These are phyloP conservation scores for Sinapis alba DNA, from an alignment of 441 rosid genomes.

Conservation along the genomic window DNA sequence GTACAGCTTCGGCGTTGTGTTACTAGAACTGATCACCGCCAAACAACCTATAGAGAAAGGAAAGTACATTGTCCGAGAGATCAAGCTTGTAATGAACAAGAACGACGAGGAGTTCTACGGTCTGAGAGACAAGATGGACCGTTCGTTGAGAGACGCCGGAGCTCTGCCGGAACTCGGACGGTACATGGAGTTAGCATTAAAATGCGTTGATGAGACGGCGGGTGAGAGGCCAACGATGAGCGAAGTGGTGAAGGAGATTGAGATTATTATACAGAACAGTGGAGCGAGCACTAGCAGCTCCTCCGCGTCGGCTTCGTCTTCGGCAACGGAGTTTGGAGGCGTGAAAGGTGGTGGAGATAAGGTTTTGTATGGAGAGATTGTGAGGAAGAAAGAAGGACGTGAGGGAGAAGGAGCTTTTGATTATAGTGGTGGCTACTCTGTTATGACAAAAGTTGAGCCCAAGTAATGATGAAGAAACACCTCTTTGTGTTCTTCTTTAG, in stretches of 20 bases:
- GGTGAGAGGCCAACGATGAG: conserved; percentile 91
- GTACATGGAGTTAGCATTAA: conserved; percentile 77
- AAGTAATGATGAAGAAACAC: conserved; percentile 29
- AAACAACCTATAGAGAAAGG: conserved; percentile 93
- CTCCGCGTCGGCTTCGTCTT: conserved; percentile 80
- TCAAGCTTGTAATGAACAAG: conserved; percentile 52
- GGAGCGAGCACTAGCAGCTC: conserved; percentile 75
- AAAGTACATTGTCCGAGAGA: conserved; percentile 84
- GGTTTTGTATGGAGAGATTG: conserved; percentile 56
- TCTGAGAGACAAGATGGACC: conserved; percentile 72
- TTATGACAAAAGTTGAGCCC: conserved; percentile 67
- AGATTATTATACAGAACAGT: conserved; percentile 72
- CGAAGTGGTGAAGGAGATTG: conserved; percentile 86
- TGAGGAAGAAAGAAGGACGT: conserved; percentile 44
- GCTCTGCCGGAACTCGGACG: conserved; percentile 54
- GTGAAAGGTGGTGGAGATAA: conserved; percentile 51
- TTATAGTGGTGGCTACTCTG: conserved; percentile 72
- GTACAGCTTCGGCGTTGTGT: conserved; percentile 92
- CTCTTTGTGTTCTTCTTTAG: background rate
- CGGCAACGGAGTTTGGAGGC: conserved; percentile 74
- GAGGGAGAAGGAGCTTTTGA: conserved; percentile 55
- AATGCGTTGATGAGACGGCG: conserved; percentile 89
- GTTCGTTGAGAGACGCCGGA: conserved; percentile 51
- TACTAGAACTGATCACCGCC: conserved; percentile 85
- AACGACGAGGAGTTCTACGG: conserved; percentile 72